Conservation (phyloP, 768 basidiomycete genomes). For the Pisolithus sp. region DNA sequence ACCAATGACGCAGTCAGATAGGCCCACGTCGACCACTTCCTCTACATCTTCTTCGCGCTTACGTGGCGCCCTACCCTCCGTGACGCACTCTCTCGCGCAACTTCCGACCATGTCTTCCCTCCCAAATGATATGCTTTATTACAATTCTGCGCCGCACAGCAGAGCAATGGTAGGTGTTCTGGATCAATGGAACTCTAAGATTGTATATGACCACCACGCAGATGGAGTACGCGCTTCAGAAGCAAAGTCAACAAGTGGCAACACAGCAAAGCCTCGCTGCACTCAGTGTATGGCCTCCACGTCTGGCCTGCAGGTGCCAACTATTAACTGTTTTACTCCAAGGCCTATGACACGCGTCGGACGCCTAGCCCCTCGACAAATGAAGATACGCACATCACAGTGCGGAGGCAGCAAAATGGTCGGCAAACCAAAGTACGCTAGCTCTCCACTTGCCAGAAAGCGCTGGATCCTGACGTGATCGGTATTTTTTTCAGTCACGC, state of each 20-base stretch:
- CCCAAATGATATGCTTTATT: conserved; percentile 27
- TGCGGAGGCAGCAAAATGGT: conserved; percentile 24
- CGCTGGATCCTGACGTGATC: conserved; percentile 8
- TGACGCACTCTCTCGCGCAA: conserved; percentile 27
- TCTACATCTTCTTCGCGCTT: conserved; percentile 26
- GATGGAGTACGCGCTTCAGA: conserved; percentile 28
- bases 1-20: conserved; percentile 28
- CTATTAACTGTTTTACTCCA: not conserved
- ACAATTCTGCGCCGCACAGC: conserved; percentile 24
- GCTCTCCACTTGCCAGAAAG: not conserved
- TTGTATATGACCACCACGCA: conserved; percentile 11
- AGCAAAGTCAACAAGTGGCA: conserved; percentile 24
- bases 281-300: conserved; percentile 15
- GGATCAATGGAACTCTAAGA: not conserved
- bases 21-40: conserved; percentile 28
- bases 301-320: conserved; percentile 1
- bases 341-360: conserved; percentile 26
- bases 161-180: conserved; percentile 20
- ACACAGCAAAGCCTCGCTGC: conserved; percentile 11
- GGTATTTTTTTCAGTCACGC: conserved; percentile 19
- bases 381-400: conserved; percentile 28
- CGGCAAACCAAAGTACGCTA: conserved; percentile 18
- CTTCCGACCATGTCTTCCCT: conserved; percentile 27
- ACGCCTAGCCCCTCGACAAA: conserved; percentile 26
- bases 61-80: conserved; percentile 25